These are phyloP conservation scores for Cladorrhinum samala DNA, from an alignment of 495 filamentous ascomycete genomes.

Conservation along the genomic window DNA sequence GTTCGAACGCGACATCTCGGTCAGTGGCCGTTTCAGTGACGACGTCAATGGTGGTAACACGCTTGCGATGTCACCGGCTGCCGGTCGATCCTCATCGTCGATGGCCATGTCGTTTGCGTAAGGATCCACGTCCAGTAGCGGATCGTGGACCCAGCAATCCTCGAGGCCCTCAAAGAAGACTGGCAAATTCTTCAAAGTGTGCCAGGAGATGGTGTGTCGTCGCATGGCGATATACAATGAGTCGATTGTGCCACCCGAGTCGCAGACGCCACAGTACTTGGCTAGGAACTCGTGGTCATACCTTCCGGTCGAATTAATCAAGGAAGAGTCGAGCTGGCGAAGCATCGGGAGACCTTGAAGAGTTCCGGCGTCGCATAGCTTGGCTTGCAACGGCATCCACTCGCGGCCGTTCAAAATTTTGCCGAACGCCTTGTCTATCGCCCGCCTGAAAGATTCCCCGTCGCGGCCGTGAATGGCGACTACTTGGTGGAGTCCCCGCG, in stretches of 20 bases:
- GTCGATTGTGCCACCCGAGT: constrained; percentile 46
- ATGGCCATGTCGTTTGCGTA: constrained; percentile 29
- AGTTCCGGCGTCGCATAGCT: constrained; percentile 48
- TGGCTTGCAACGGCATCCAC: constrained; percentile 51
- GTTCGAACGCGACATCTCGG: constrained; percentile 43
- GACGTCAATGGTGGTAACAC: constrained; percentile 28
- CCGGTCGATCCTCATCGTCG: constrained; percentile 35
- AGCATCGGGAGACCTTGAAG: constrained; percentile 53
- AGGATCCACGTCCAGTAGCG: constrained; percentile 38
- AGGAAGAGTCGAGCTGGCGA: constrained; percentile 36
- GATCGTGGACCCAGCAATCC: constrained; percentile 44
- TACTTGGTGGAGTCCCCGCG: constrained; percentile 49
- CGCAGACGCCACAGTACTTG: constrained; percentile 43
- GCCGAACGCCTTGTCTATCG: constrained; percentile 44
- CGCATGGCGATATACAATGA: constrained; percentile 52
- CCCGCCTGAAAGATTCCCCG: constrained; percentile 39
- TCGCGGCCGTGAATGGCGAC: constrained; percentile 43
- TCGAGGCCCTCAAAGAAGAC: constrained; percentile 46
- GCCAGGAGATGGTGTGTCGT: constrained; percentile 39
- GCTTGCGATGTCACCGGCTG: constrained; percentile 44
- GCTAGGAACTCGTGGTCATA: constrained; percentile 46
- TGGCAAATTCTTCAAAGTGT: constrained; percentile 40
- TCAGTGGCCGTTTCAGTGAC: constrained; percentile 42
- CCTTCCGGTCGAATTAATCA: constrained; percentile 24
- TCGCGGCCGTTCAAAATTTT: constrained; percentile 40